A percentile compares a stretch with the other conserved stretches of the same genome.
phyloP scores from a whole-genome alignment of 441 rosid species.

The Adansonia gregorii region DNA sequence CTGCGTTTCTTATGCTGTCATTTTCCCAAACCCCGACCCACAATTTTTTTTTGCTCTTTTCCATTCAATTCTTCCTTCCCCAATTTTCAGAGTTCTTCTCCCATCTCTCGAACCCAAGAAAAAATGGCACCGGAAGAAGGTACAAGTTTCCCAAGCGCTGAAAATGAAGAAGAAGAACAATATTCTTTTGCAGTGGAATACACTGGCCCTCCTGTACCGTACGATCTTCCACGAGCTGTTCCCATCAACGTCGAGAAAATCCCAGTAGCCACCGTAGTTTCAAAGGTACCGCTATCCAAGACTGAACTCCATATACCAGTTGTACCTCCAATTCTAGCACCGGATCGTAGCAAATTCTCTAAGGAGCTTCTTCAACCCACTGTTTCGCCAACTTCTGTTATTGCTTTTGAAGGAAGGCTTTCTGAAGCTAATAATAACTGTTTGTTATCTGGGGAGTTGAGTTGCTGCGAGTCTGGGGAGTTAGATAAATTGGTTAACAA shows the following conservation, averaged over 20 bases:
- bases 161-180: slow-evolving; percentile 44
- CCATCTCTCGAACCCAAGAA: slow-evolving; percentile 14
- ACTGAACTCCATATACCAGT: slow-evolving; percentile 66
- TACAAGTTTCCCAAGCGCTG: slow-evolving; percentile 29
- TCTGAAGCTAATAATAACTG: slow-evolving; percentile 47
- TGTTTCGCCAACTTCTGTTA: slow-evolving; percentile 79
- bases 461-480: slow-evolving; percentile 57
- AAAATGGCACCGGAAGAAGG: slow-evolving; percentile 43
- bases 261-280: slow-evolving; percentile 85
- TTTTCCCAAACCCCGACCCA: slow-evolving; percentile 19
- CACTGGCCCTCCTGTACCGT: slow-evolving; percentile 76
- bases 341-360: slow-evolving; percentile 46
- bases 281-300: slow-evolving; percentile 62
- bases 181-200: slow-evolving; percentile 85
- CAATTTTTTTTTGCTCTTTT: slow-evolving; percentile 6
- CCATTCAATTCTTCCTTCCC: slow-evolving; percentile 25
- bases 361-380: slow-evolving; percentile 57
- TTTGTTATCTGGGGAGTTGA: slow-evolving; percentile 61
- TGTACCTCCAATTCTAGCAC: slow-evolving; percentile 66
- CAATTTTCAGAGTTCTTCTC: neutral
- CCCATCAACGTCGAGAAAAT: slow-evolving; percentile 78
- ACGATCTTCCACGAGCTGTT: slow-evolving; percentile 85
- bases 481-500: slow-evolving; percentile 31
- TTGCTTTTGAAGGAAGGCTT: slow-evolving; percentile 45
- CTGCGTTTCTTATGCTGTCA: neutral